Percentiles rank a stretch among this genome's conserved stretches.
These are phyloP conservation scores for Globisporangium abappressorium DNA, from an alignment of 352 stramenopile genomes.

Conservation along the genomic window DNA sequence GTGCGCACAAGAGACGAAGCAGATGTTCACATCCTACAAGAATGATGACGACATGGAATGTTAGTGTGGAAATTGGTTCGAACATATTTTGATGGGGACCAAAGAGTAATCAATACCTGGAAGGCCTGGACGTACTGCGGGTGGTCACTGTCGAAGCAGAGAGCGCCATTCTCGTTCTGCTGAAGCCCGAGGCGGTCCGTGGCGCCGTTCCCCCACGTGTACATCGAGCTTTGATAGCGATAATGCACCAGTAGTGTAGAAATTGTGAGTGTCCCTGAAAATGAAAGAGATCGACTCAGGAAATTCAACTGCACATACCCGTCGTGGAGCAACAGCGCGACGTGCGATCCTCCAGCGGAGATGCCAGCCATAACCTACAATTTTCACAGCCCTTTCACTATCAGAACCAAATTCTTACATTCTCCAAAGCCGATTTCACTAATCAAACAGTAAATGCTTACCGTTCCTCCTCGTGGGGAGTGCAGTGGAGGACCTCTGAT, in stretches of 20 bases:
- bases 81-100: neutral
- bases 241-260: no score
- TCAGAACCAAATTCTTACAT: neutral
- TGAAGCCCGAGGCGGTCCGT: conserved; percentile 81
- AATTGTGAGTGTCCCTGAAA: no score
- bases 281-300: no score
- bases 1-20: conserved; percentile 65
- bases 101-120: conserved; percentile 16
- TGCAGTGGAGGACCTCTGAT: conserved; percentile 55
- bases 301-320: conserved; percentile 33
- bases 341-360: conserved; percentile 79
- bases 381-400: neutral
- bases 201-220: conserved; percentile 87
- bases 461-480: conserved; percentile 50
- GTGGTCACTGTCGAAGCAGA: conserved; percentile 66
- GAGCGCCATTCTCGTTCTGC: conserved; percentile 41
- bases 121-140: conserved; percentile 58
- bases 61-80: neutral
- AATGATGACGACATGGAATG: conserved; percentile 8
- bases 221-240: conserved; percentile 52
- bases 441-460: conserved; percentile 17
- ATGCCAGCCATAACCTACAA: conserved; percentile 60
- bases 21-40: conserved; percentile 38
- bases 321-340: conserved; percentile 73
- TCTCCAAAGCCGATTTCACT: neutral